Evolutionary conservation across 163 green algal genomes (phyloP).

Genomic region (Chlamydomonas reinhardtii): DNA sequence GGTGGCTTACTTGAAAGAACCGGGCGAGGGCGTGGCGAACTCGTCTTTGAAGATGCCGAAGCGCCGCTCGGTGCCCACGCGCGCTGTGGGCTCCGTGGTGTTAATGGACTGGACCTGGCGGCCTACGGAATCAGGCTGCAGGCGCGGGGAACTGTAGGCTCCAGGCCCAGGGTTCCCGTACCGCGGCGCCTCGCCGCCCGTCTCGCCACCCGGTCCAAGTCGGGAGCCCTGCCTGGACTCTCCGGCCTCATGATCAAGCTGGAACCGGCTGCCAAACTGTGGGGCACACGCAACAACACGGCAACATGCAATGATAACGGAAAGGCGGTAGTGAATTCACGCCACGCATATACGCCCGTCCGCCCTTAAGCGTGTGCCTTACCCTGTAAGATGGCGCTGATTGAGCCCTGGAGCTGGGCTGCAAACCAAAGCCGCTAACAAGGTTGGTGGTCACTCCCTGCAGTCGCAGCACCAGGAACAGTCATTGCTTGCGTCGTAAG

Average conservation of each 20-base stretch:
- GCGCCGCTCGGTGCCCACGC: constrained; percentile 36
- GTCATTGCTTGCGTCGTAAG: too few relatives aligned
- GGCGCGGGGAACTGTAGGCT: constrained; percentile 9
- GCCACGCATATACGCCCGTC: too few relatives aligned
- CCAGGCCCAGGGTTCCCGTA: constrained; percentile 36
- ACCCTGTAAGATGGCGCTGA: constrained; percentile 38
- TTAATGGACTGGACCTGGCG: constrained; percentile 46
- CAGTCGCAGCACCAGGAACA: too few relatives aligned
- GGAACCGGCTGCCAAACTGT: constrained; percentile 38
- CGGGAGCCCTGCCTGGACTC: constrained; percentile 17
- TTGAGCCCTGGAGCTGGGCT: constrained; percentile 19
- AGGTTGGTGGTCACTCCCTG: constrained; percentile 17
- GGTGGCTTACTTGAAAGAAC: constrained; percentile 20
- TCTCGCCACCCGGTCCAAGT: not conserved
- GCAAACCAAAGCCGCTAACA: constrained; percentile 8
- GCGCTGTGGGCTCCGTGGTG: constrained; percentile 25
- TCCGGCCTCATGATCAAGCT: constrained; percentile 25
- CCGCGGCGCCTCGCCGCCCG: not conserved
- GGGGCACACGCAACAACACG: not conserved
- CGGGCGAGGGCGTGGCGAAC: constrained; percentile 42
- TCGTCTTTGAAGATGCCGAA: constrained; percentile 50
- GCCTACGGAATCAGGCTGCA: constrained; percentile 15
- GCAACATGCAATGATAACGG: too few relatives aligned
- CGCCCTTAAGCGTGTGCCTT: not conserved
- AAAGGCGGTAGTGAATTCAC: too few relatives aligned